Evolutionary conservation across 768 basidiomycete species (phyloP).

Genomic region (Trametes elegans): DNA sequence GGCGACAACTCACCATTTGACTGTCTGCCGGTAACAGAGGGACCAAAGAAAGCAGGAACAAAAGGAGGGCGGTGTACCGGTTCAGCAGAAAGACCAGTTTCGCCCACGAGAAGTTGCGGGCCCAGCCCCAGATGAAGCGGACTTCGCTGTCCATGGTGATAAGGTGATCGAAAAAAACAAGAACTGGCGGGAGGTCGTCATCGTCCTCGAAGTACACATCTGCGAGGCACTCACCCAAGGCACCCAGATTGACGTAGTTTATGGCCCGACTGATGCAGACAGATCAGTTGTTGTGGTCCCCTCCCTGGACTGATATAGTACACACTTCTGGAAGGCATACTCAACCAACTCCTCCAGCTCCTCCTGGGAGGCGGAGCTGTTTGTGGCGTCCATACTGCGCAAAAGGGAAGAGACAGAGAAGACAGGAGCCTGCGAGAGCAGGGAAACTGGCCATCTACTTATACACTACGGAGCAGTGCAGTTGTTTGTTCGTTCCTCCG

Average conservation of each 20-base stretch:
- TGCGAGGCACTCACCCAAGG: conserved; percentile 5
- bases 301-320: background rate
- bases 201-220: background rate
- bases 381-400: conserved; percentile 18
- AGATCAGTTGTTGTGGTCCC: background rate
- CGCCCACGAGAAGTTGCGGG: conserved; percentile 10
- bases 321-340: background rate
- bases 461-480: background rate
- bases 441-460: background rate
- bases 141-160: conserved; percentile 18
- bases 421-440: background rate
- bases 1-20: conserved; percentile 6
- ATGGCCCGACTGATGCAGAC: background rate
- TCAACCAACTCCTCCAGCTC: conserved; percentile 2
- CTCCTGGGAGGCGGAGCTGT: conserved; percentile 15
- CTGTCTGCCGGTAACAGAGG: conserved; percentile 4
- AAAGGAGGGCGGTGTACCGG: conserved; percentile 8
- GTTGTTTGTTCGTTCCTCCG: background rate
- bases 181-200: background rate
- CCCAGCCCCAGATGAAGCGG: conserved; percentile 19
- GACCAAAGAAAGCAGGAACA: background rate
- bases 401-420: background rate
- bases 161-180: conserved; percentile 13
- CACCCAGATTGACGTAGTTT: conserved; percentile 12
- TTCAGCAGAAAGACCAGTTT: conserved; percentile 14